phyloP scores from a whole-genome alignment of 2,329 filamentous ascomycete genomes.

The Fusarium pseudonygamai region DNA sequence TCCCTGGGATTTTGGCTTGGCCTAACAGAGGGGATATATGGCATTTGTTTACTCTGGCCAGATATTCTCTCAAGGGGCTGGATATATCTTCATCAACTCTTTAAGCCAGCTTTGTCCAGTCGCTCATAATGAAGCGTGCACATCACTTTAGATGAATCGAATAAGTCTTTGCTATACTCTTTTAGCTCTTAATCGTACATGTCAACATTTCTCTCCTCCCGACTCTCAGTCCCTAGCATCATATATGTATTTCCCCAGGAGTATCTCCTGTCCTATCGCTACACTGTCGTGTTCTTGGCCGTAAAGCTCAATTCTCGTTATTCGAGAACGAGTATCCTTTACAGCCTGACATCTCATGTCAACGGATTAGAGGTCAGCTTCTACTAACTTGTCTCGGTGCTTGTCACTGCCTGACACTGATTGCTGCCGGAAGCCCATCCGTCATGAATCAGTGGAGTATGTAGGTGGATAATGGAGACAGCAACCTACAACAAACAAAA shows the following conservation, averaged over 20 bases:
- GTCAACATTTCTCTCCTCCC: background rate
- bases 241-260: fast-evolving
- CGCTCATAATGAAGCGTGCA: background rate
- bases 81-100: too few relatives aligned
- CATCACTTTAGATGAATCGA: fast-evolving
- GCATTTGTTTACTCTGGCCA: too few relatives aligned
- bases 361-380: background rate
- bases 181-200: background rate
- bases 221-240: fast-evolving
- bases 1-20: too few relatives aligned
- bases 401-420: background rate
- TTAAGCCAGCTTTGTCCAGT: background rate
- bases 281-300: background rate
- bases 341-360: fast-evolving
- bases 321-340: fast-evolving
- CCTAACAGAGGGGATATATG: too few relatives aligned
- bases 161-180: background rate
- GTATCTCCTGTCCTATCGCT: background rate
- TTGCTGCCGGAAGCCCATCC: background rate
- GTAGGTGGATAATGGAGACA: background rate
- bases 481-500: background rate
- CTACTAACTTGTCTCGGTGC: background rate
- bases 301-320: fast-evolving
- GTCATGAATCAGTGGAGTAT: background rate
- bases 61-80: too few relatives aligned